A percentile compares a stretch with the other conserved stretches of the same genome.
These are phyloP conservation scores for Dendryphion nanum DNA, from an alignment of 2,329 filamentous ascomycete species.

Conservation along the genomic window DNA sequence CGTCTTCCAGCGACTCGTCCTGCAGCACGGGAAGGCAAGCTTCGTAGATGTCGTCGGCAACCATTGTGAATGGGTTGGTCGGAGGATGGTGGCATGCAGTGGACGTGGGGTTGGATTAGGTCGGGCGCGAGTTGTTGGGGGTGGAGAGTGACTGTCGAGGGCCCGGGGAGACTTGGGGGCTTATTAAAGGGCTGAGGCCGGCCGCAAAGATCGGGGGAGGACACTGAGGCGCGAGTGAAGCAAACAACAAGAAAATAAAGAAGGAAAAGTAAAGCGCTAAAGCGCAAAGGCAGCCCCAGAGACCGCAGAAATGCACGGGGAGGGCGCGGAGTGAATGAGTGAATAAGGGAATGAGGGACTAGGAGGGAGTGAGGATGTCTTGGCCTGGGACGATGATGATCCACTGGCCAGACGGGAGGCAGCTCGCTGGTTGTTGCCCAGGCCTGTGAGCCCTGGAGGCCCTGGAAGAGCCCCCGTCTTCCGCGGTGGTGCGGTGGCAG, in stretches of 20 bases:
- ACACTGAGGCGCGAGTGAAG: neutral
- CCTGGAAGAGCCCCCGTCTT: no score
- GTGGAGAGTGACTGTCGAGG: neutral
- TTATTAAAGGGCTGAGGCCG: neutral
- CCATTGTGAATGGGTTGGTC: no score
- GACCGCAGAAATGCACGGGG: neutral
- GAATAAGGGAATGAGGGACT: slow-evolving; percentile 5
- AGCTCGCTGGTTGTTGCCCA: no score
- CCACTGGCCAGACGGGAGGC: no score
- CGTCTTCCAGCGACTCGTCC: slow-evolving; percentile 79
- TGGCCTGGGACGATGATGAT: no score
- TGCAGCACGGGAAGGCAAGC: slow-evolving; percentile 86
- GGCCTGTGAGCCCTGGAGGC: no score
- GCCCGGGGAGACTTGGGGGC: neutral
- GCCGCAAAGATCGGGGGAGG: neutral
- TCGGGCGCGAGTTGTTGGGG: neutral
- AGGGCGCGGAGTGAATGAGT: slow-evolving; percentile 5
- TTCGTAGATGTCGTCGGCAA: slow-evolving; percentile 90
- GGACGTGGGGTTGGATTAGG: no score
- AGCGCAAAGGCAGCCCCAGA: neutral
- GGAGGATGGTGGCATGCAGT: no score
- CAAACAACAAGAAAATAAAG: neutral
- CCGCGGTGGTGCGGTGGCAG: no score
- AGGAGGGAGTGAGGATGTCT: slow-evolving; percentile 1
- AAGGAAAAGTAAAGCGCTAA: neutral